A percentile compares a stretch with the other conserved stretches of the same genome.
phyloP scores from a whole-genome alignment of 371 early-diverging fungal genomes.

The Rhizopus sp. region DNA sequence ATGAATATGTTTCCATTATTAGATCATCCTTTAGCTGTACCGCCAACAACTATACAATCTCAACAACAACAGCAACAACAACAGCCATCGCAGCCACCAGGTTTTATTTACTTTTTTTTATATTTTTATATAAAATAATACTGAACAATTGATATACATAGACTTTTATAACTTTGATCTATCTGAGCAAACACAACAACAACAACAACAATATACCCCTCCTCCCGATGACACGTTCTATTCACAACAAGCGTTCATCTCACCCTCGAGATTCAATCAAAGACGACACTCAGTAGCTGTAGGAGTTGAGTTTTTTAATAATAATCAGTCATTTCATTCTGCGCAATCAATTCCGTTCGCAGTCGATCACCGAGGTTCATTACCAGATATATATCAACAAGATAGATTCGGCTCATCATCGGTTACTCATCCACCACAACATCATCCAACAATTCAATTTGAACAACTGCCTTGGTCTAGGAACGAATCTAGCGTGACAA shows the following conservation, averaged over 20 bases:
- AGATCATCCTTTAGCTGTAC: conserved; percentile 3
- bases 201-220: conserved; percentile 20
- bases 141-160: neutral
- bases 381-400: conserved; percentile 27
- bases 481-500: neutral
- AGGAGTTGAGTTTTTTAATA: conserved; percentile 14
- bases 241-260: conserved; percentile 5
- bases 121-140: too few species aligned
- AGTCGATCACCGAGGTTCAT: conserved; percentile 21
- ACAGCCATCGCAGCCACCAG: neutral
- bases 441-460: conserved; percentile 10
- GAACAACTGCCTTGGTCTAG: conserved; percentile 22
- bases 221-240: conserved; percentile 3
- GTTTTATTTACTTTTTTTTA: neutral
- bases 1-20: conserved; percentile 15
- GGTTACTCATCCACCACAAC: conserved; percentile 12
- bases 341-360: neutral
- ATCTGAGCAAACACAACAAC: conserved; percentile 6
- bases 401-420: conserved; percentile 5
- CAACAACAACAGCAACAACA: too few species aligned
- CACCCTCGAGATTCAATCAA: neutral
- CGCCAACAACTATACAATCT: too few species aligned
- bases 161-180: conserved; percentile 16
- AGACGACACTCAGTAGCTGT: conserved; percentile 26
- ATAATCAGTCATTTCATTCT: conserved; percentile 5